Conservation (phyloP, 257 asterid species). For the Datura wrightii region DNA sequence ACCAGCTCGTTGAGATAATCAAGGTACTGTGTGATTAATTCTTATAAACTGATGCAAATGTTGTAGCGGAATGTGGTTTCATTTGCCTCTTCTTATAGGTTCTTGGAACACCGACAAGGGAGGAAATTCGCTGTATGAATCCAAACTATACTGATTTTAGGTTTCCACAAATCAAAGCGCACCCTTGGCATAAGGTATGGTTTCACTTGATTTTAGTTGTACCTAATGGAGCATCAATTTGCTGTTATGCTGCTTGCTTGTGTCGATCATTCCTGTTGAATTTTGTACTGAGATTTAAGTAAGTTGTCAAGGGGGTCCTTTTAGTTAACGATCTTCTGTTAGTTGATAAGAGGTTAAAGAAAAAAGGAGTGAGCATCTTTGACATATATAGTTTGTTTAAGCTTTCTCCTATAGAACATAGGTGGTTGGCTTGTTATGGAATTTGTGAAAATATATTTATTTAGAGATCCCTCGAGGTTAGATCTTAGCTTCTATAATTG, state of each 20-base stretch:
- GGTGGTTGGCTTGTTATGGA: neutral
- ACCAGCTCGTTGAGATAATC: slow-evolving; percentile 92
- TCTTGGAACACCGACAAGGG: slow-evolving; percentile 96
- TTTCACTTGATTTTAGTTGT: slow-evolving; percentile 15
- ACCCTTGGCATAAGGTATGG: slow-evolving; percentile 96
- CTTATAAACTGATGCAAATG: slow-evolving; percentile 27
- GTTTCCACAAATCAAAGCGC: slow-evolving; percentile 94
- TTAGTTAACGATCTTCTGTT: neutral
- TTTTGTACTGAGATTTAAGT: neutral
- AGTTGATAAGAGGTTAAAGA: neutral
- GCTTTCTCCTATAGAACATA: neutral
- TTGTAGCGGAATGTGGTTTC: slow-evolving; percentile 29
- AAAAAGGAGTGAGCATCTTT: neutral
- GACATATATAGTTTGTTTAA: neutral
- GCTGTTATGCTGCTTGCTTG: neutral
- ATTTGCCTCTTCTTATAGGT: slow-evolving; percentile 58
- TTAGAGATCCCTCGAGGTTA: neutral
- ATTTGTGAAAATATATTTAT: neutral
- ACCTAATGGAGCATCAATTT: neutral
- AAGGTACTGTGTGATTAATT: slow-evolving; percentile 56
- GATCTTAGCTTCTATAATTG: neutral
- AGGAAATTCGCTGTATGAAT: slow-evolving; percentile 96
- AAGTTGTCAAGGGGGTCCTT: neutral
- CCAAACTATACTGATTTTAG: slow-evolving; percentile 88
- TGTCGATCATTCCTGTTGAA: neutral